Percentiles rank a stretch among this genome's conserved stretches.
phyloP scores from a whole-genome alignment of 139 green algal species.

The Desmodesmus armatus region DNA sequence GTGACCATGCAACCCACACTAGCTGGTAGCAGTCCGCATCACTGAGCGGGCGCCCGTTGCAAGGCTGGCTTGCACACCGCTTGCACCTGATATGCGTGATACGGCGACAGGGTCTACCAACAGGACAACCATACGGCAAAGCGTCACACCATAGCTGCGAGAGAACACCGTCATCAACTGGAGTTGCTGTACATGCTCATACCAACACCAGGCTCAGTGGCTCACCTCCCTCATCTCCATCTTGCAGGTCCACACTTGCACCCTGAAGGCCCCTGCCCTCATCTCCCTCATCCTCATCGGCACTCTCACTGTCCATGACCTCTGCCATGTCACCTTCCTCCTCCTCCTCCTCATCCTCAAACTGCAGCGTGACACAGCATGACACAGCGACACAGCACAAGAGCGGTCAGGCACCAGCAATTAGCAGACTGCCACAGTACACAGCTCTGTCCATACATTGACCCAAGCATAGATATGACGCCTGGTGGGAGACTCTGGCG shows the following conservation, averaged over 20 bases:
- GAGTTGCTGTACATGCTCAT: no score
- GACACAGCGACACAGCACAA: background rate
- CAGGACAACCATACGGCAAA: background rate
- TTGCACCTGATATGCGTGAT: no score
- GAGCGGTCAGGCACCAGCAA: no score
- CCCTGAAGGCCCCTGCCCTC: slow-evolving; percentile 6
- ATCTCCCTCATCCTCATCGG: slow-evolving; percentile 54
- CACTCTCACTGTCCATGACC: slow-evolving; percentile 66
- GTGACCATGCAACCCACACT: no score
- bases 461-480: no score
- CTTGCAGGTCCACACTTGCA: slow-evolving; percentile 18
- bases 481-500: no score
- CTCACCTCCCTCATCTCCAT: slow-evolving; percentile 25
- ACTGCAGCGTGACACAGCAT: slow-evolving; percentile 40
- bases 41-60: no score
- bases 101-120: background rate
- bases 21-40: no score
- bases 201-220: background rate
- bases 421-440: no score
- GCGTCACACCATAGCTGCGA: background rate
- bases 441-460: no score
- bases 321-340: slow-evolving; percentile 63
- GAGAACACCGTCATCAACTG: no score
- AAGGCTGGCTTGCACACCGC: no score
- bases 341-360: slow-evolving; percentile 69